phyloP scores from a whole-genome alignment of 768 basidiomycete species.

The Lentinula boryana region DNA sequence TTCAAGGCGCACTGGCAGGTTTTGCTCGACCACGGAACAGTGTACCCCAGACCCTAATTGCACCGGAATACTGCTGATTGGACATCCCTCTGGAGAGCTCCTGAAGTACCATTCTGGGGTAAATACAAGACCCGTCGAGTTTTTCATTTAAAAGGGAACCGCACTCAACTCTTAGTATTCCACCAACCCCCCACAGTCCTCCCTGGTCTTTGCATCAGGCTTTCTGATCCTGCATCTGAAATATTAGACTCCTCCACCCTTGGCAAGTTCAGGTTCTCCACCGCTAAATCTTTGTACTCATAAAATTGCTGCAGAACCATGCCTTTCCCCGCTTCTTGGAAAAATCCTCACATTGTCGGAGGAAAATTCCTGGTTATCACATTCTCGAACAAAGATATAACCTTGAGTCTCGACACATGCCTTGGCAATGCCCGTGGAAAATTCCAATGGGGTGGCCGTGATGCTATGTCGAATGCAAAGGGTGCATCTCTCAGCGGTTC shows the following conservation, averaged over 20 bases:
- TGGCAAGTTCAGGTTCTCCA: background rate
- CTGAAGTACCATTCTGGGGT: too few species aligned
- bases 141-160: too few species aligned
- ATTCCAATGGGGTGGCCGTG: background rate
- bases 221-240: too few species aligned
- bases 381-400: background rate
- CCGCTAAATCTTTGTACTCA: background rate
- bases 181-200: too few species aligned
- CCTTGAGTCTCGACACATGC: background rate
- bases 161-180: too few species aligned
- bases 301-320: background rate
- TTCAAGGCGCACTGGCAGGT: too few species aligned
- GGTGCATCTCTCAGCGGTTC: background rate
- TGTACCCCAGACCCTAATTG: too few species aligned
- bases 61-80: too few species aligned
- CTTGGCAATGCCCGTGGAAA: background rate
- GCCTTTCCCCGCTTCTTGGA: background rate
- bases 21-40: too few species aligned
- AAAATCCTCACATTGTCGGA: background rate
- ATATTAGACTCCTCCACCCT: background rate
- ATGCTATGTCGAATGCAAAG: background rate
- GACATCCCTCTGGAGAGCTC: too few species aligned
- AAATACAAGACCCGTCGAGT: too few species aligned
- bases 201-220: too few species aligned
- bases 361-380: background rate